A percentile compares a stretch with the other conserved stretches of the same genome.
phyloP scores from a whole-genome alignment of 768 basidiomycete species.

The Kondoa subrosea region DNA sequence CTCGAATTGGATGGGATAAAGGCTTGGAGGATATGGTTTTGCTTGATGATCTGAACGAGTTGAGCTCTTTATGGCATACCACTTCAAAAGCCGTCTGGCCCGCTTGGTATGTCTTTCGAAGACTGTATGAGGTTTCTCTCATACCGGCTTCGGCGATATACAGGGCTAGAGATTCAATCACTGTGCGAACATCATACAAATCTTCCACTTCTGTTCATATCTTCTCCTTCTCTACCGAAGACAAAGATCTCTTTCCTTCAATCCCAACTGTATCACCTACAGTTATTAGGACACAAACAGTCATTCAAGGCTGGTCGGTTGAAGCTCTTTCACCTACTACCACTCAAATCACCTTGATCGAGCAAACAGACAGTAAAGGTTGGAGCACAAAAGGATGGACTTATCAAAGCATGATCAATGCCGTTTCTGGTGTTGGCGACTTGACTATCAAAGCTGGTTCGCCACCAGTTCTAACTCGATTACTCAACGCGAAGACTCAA shows the following conservation, averaged over 20 bases:
- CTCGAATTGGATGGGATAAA: slow-evolving; percentile 67
- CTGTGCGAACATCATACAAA: slow-evolving; percentile 91
- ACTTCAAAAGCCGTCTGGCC: background rate
- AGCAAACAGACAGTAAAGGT: slow-evolving; percentile 92
- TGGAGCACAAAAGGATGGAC: slow-evolving; percentile 92
- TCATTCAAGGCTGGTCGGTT: slow-evolving; percentile 96
- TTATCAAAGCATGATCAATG: slow-evolving; percentile 79
- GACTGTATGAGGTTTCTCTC: no score
- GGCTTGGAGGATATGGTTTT: slow-evolving; percentile 70
- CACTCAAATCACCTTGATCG: slow-evolving; percentile 76
- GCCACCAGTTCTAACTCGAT: slow-evolving; percentile 72
- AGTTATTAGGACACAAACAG: slow-evolving; percentile 83
- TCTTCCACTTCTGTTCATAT: slow-evolving; percentile 87
- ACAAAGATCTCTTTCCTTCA: slow-evolving; percentile 65
- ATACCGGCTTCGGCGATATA: no score
- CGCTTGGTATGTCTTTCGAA: slow-evolving; percentile 1
- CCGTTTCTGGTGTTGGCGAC: slow-evolving; percentile 80
- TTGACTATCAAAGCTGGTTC: slow-evolving; percentile 90
- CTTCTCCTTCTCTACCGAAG: slow-evolving; percentile 85
- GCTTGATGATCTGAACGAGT: slow-evolving; percentile 64
- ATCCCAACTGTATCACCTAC: slow-evolving; percentile 41
- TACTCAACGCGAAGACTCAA: slow-evolving; percentile 46
- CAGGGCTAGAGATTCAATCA: slow-evolving; percentile 75
- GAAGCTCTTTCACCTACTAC: slow-evolving; percentile 89
- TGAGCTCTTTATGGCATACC: slow-evolving; percentile 33